Base-by-base conservation (phyloP, 2,329 filamentous ascomycete genomes). In the Orbilia blumenaviensis region DNA sequence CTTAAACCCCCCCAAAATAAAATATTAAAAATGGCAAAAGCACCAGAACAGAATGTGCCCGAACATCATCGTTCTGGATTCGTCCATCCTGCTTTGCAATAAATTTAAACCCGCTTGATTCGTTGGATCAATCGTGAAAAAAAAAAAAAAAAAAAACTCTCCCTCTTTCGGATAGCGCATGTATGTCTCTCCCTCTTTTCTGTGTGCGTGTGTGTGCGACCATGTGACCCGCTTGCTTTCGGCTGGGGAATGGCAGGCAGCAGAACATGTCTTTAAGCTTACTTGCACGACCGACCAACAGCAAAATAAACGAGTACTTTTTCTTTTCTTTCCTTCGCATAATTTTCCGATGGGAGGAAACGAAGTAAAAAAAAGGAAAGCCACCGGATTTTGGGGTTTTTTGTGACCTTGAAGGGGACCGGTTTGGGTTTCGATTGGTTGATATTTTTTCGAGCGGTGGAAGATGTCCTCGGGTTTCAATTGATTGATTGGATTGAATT, bases 191-290 rank as follows among this genome's bases (percentile, higher is more conserved):
- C n/a, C n/a, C n/a, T n/a, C n/a, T n/a, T n/a, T n/a, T n/a, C n/a
- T n/a, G n/a, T n/a, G n/a, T n/a, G n/a, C n/a, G n/a, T n/a, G 52
- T 25, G 66, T 67, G 56, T 63, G 38, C 16, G 71, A 60, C 71
- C 71, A 75, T 69, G 72, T 76, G 72, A 76, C 72, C 58, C 34
- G 62, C 52, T 46, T 69, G 27, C 46, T 36, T 54, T 63, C 56
- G 56, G 36, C 67, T 42, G 56, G n/a, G n/a, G 48, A 54, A 54
- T 54, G 63, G 61, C 27, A 10, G 29, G 42, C 27, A 63, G 50
- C 62, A 42, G 52, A 56, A 67, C 54, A 62, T 32, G 34, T 29
- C 46, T 63, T 76, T 76, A 76, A 76, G 72, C 72, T 76, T 76
- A 76, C 58, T 61, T 75, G n/a, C 44, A 52, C 41, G 36, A 56